Conservation (phyloP, 2,329 filamentous ascomycete species). For the Sclerotinia spermophila region DNA sequence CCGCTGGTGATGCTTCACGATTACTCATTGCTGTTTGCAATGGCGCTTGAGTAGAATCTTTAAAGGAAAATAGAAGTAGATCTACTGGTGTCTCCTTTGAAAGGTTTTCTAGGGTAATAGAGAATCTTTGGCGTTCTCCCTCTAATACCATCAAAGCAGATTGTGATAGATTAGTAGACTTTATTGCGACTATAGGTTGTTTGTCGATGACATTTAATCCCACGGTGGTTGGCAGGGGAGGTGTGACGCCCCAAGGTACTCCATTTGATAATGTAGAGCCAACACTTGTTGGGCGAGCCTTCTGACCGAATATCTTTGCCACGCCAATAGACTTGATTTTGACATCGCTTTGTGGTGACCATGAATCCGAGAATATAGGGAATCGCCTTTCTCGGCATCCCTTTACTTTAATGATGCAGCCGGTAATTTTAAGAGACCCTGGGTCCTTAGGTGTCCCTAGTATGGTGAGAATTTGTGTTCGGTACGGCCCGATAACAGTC, state of each 20-base stretch:
- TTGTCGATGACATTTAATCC: slow-evolving; percentile 71
- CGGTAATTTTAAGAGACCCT: slow-evolving; percentile 70
- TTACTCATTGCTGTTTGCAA: slow-evolving; percentile 71
- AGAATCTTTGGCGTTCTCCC: slow-evolving; percentile 76
- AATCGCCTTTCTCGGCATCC: slow-evolving; percentile 82
- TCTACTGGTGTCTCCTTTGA: slow-evolving; percentile 70
- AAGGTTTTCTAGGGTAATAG: slow-evolving; percentile 74
- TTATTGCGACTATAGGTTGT: slow-evolving; percentile 74
- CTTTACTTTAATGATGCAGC: slow-evolving; percentile 73
- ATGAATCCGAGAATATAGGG: slow-evolving; percentile 74
- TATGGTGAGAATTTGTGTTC: slow-evolving; percentile 74
- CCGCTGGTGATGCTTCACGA: slow-evolving; percentile 72
- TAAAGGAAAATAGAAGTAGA: slow-evolving; percentile 82
- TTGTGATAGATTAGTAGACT: slow-evolving; percentile 74
- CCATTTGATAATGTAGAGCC: slow-evolving; percentile 38
- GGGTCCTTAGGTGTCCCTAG: slow-evolving; percentile 62
- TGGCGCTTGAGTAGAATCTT: slow-evolving; percentile 78
- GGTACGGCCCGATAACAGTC: slow-evolving; percentile 72
- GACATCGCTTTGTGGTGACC: slow-evolving; percentile 63
- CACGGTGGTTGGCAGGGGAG: slow-evolving; percentile 46
- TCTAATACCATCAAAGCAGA: slow-evolving; percentile 89
- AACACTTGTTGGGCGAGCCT: slow-evolving; percentile 35
- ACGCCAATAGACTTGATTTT: slow-evolving; percentile 78
- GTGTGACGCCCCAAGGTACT: slow-evolving; percentile 25
- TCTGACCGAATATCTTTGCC: slow-evolving; percentile 41